Percentiles rank a stretch among this genome's conserved stretches.
These are phyloP conservation scores for Funneliformis mosseae DNA, from an alignment of 192 early-diverging fungal species.

Conservation along the genomic window DNA sequence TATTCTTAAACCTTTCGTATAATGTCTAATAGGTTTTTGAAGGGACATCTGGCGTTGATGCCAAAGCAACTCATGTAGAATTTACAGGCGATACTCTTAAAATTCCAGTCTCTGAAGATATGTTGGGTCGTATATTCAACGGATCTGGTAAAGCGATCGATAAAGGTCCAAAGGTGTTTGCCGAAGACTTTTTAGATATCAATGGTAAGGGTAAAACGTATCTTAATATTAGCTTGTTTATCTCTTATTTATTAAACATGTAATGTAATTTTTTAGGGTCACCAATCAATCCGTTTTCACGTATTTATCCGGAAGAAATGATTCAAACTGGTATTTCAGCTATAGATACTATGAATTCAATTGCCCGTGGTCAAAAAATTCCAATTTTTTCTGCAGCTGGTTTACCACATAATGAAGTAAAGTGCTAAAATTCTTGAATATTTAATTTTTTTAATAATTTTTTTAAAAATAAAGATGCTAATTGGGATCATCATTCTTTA, in stretches of 20 bases:
- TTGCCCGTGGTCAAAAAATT: slow-evolving; percentile 99
- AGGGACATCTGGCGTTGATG: slow-evolving; percentile 95
- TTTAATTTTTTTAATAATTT: not conserved
- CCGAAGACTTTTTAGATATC: slow-evolving; percentile 98
- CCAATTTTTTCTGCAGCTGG: slow-evolving; percentile 99
- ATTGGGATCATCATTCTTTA: slow-evolving; percentile 32
- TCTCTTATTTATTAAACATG: not conserved
- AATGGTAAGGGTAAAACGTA: slow-evolving; percentile 54
- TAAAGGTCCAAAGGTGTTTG: slow-evolving; percentile 99
- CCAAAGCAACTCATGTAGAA: slow-evolving; percentile 92
- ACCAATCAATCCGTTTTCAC: slow-evolving; percentile 99
- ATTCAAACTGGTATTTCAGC: slow-evolving; percentile 99
- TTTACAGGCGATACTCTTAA: slow-evolving; percentile 95
- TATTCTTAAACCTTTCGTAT: not conserved
- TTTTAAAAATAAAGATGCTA: not conserved
- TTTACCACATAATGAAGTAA: slow-evolving; percentile 95
- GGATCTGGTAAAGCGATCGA: slow-evolving; percentile 99
- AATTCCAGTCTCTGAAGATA: slow-evolving; percentile 98
- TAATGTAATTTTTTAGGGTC: slow-evolving; percentile 54
- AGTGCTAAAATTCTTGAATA: slow-evolving; percentile 13
- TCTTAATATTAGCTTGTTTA: not conserved
- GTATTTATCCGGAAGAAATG: slow-evolving; percentile 99
- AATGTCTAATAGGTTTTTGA: slow-evolving; percentile 79
- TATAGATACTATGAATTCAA: slow-evolving; percentile 99
- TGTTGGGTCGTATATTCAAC: slow-evolving; percentile 99